These are phyloP conservation scores for Parachlorella kessleri DNA, from an alignment of 139 green algal genomes.

Conservation along the genomic window DNA sequence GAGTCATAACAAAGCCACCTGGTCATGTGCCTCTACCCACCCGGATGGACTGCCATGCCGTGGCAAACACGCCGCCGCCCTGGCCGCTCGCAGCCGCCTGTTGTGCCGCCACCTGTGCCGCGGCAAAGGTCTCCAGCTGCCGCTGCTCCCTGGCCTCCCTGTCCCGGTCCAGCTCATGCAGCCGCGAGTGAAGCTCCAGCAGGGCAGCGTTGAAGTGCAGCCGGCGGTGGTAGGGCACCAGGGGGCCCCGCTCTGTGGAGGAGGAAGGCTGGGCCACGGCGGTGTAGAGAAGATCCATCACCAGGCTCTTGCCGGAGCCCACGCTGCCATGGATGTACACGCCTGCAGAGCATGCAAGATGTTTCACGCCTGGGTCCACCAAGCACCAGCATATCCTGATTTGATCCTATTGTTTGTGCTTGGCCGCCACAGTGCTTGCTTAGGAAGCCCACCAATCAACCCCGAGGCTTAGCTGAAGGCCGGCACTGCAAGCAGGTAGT, in stretches of 20 bases:
- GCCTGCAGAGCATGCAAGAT: constrained; percentile 37
- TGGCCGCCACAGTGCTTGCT: no score
- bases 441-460: no score
- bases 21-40: background rate
- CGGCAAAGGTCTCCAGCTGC: constrained; percentile 9
- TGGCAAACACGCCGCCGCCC: background rate
- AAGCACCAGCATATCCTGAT: no score
- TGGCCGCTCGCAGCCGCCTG: background rate
- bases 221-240: constrained; percentile 38
- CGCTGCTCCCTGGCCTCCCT: constrained; percentile 1
- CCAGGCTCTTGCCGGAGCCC: constrained; percentile 69
- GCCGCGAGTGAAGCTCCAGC: constrained; percentile 70
- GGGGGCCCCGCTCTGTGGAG: background rate
- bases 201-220: constrained; percentile 86
- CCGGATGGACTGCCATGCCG: background rate
- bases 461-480: no score
- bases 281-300: constrained; percentile 68
- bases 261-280: constrained; percentile 9
- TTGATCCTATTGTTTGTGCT: no score
- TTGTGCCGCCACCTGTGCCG: constrained; percentile 14
- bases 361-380: no score
- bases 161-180: constrained; percentile 42
- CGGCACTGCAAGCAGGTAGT: no score
- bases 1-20: background rate
- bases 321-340: constrained; percentile 74